These are phyloP conservation scores for Fomes fomentarius DNA, from an alignment of 1,284 basidiomycete species.

Conservation along the genomic window DNA sequence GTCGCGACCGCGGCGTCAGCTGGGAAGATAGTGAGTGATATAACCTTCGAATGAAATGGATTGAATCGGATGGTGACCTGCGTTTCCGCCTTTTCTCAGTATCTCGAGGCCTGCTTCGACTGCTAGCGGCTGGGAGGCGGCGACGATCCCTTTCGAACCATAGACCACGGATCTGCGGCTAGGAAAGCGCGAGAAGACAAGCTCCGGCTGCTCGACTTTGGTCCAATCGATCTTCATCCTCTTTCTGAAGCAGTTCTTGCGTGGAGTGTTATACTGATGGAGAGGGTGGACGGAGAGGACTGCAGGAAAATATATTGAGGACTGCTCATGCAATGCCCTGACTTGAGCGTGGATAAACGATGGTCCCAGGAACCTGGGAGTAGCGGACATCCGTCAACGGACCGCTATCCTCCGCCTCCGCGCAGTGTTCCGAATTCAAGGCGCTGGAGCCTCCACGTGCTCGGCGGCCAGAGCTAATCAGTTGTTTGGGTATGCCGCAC, in stretches of 20 bases:
- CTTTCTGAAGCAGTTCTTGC: background rate
- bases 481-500: too few relatives aligned
- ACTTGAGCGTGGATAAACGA: slow-evolving; percentile 8
- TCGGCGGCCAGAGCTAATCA: too few relatives aligned
- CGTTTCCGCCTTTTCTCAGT: slow-evolving; percentile 89
- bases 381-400: too few relatives aligned
- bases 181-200: slow-evolving; percentile 61
- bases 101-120: slow-evolving; percentile 89
- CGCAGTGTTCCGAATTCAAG: too few relatives aligned
- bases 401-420: too few relatives aligned
- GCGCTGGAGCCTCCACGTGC: too few relatives aligned
- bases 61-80: slow-evolving; percentile 49
- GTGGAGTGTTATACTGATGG: background rate
- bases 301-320: too few relatives aligned
- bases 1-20: slow-evolving; percentile 81
- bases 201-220: slow-evolving; percentile 65
- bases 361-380: background rate
- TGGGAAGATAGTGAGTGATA: slow-evolving; percentile 25
- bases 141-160: slow-evolving; percentile 86
- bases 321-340: too few relatives aligned
- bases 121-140: slow-evolving; percentile 91
- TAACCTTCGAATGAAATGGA: too few relatives aligned
- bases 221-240: slow-evolving; percentile 63
- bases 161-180: slow-evolving; percentile 80
- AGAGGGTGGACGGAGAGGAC: background rate